Conservation (phyloP, 1,284 basidiomycete species). For the Ganoderma leucocontextum region DNA sequence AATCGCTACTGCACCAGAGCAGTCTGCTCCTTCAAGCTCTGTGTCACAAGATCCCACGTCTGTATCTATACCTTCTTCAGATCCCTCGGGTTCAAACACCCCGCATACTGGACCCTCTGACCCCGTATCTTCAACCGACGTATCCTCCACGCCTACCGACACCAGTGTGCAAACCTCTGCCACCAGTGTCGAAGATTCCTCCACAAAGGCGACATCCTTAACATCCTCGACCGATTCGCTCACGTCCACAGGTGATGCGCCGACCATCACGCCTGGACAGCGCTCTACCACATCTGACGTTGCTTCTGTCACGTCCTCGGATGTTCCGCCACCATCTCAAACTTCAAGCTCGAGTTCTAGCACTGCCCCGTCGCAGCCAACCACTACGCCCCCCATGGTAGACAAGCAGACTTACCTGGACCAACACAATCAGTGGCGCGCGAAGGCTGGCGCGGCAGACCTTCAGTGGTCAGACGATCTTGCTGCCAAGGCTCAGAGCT, state of each 20-base stretch:
- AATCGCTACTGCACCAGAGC: not conserved
- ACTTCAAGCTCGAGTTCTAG: slow-evolving; percentile 4
- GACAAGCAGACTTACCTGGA: slow-evolving; percentile 52
- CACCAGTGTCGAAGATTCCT: not conserved
- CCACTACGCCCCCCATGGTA: slow-evolving; percentile 47
- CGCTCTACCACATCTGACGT: slow-evolving; percentile 14
- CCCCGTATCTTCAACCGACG: not conserved
- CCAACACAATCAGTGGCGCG: slow-evolving; percentile 64
- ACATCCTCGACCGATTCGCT: slow-evolving; percentile 9
- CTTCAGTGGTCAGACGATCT: slow-evolving; percentile 65
- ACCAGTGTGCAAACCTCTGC: not conserved
- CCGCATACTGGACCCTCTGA: not conserved
- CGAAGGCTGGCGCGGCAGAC: slow-evolving; percentile 57
- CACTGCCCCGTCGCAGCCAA: slow-evolving; percentile 8
- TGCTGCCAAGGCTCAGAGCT: slow-evolving; percentile 62
- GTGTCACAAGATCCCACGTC: not conserved
- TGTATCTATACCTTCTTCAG: not conserved
- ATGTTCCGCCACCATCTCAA: not conserved
- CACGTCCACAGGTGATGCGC: slow-evolving; percentile 1
- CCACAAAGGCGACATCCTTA: not conserved
- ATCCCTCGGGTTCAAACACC: not conserved
- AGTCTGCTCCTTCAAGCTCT: not conserved
- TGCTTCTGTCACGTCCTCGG: not conserved
- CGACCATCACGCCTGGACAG: slow-evolving; percentile 13
- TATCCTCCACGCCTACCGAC: not conserved